Evolutionary conservation across 371 early-diverging fungal species (phyloP).

Genomic region (Apophysomyces elegans): DNA sequence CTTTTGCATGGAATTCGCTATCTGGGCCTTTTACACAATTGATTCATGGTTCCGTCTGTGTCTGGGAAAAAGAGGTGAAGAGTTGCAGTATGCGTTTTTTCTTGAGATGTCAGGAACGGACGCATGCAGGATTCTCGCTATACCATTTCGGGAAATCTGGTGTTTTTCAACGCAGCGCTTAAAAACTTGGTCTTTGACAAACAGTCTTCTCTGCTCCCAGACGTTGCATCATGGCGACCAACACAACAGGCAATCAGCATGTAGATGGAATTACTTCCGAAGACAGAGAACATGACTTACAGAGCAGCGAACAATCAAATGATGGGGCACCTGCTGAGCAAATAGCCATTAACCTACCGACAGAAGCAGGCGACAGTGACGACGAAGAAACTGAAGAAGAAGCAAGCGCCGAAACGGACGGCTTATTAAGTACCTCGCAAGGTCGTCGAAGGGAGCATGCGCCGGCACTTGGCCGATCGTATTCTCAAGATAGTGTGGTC

Average conservation of each 20-base stretch:
- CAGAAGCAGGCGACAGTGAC: neutral
- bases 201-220: neutral
- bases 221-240: neutral
- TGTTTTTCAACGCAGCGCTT: neutral
- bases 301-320: neutral
- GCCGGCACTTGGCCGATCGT: constrained; percentile 15
- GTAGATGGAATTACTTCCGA: neutral
- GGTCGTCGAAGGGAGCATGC: constrained; percentile 1
- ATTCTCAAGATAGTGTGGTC: constrained; percentile 41
- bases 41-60: too few species aligned
- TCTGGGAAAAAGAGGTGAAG: too few species aligned
- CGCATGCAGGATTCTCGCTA: too few species aligned
- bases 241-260: neutral
- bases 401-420: neutral
- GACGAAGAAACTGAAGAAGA: neutral
- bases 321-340: neutral
- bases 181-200: neutral
- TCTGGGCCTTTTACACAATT: too few species aligned
- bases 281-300: neutral
- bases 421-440: neutral
- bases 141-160: too few species aligned
- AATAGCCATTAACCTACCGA: neutral
- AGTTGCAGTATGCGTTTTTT: too few species aligned
- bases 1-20: too few species aligned
- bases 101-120: too few species aligned